Conservation (phyloP, 441 rosid genomes). For the Populus hybrid region DNA sequence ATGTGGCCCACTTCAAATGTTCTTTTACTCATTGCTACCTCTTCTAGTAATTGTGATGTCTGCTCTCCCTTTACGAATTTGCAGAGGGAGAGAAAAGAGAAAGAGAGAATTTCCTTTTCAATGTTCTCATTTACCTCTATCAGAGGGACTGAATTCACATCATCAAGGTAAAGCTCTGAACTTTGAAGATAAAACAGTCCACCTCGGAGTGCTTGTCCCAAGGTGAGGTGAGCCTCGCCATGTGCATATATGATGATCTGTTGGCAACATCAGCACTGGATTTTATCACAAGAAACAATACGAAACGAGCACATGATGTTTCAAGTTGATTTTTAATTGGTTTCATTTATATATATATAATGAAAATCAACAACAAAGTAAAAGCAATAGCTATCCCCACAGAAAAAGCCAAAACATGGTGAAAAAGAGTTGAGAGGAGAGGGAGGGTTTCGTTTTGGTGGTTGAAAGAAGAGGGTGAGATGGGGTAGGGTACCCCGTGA, state of each 20-base stretch:
- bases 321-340: not conserved
- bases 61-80: not conserved
- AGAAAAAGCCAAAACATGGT: not conserved
- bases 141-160: not conserved
- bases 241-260: not conserved
- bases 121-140: not conserved
- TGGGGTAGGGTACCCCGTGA: not conserved
- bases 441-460: not conserved
- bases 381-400: not conserved
- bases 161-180: not conserved
- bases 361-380: no score
- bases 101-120: not conserved
- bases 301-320: not conserved
- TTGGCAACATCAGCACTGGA: not conserved
- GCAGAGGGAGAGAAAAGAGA: not conserved
- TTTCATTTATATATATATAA: no score
- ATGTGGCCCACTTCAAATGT: constrained; percentile 12
- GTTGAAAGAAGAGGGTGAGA: not conserved
- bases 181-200: not conserved
- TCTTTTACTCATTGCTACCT: constrained; percentile 10
- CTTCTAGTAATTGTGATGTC: constrained; percentile 8
- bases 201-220: not conserved
- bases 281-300: not conserved
- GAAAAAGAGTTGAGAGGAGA: no score
- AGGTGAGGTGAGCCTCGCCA: not conserved